Evolutionary conservation across 2,329 filamentous ascomycete genomes (phyloP).

Genomic region (Curvularia hawaiiensis): DNA sequence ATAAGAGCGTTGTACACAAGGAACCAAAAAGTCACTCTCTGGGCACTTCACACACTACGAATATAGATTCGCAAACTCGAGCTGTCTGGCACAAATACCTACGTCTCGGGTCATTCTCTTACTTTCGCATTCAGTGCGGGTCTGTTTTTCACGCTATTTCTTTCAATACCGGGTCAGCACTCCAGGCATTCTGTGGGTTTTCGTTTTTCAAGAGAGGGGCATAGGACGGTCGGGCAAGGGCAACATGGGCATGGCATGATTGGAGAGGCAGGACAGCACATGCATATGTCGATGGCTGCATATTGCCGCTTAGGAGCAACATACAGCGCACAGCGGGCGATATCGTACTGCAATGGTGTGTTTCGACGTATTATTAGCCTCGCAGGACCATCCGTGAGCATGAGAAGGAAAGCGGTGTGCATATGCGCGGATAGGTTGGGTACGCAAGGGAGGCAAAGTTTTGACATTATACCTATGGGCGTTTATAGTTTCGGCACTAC

Average conservation of each 20-base stretch:
- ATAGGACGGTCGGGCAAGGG: not conserved
- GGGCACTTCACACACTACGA: not conserved
- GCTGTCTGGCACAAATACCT: not conserved
- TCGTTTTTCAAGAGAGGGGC: not conserved
- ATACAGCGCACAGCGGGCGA: not conserved
- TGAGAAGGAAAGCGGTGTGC: not conserved
- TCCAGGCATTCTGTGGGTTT: not conserved
- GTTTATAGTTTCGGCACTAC: not conserved
- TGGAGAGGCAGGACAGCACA: not conserved
- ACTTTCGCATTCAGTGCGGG: not conserved
- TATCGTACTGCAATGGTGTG: not conserved
- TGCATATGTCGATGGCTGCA: not conserved
- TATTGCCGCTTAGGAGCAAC: not conserved
- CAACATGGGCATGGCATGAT: not conserved
- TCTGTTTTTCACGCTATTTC: not conserved
- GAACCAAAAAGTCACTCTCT: constrained; percentile 1
- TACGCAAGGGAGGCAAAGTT: not conserved
- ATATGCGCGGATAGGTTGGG: not conserved
- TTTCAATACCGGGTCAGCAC: not conserved
- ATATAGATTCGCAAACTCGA: not conserved
- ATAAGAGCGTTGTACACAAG: constrained; percentile 15
- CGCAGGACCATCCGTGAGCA: not conserved
- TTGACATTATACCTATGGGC: constrained; percentile 1
- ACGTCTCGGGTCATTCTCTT: not conserved
- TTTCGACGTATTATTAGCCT: not conserved